phyloP scores from a whole-genome alignment of 2,329 filamentous ascomycete species.

The Botryotinia convoluta region DNA sequence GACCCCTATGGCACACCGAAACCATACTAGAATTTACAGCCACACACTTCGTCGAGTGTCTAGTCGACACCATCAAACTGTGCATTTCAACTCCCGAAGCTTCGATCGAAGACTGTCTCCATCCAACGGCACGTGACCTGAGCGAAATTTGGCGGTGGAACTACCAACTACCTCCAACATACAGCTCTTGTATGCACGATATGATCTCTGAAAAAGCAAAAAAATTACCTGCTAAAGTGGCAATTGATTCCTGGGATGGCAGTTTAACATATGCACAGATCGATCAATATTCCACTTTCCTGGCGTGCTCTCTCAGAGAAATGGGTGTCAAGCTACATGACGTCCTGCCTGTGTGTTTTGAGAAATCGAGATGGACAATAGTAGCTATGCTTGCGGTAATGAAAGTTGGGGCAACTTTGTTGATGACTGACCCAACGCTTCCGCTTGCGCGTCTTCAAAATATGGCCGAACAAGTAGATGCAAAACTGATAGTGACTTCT shows the following conservation, averaged over 20 bases:
- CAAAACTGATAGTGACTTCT: constrained; percentile 24
- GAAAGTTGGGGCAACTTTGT: constrained; percentile 36
- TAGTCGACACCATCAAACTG: constrained; percentile 43
- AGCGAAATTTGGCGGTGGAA: constrained; percentile 50
- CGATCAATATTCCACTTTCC: constrained; percentile 26
- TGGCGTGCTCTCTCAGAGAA: constrained; percentile 28
- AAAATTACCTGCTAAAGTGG: constrained; percentile 26
- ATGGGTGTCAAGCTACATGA: constrained; percentile 23
- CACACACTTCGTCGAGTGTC: constrained; percentile 43
- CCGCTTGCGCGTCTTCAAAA: constrained; percentile 31
- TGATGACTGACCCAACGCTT: constrained; percentile 37
- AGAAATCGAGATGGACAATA: constrained; percentile 36
- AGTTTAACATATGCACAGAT: constrained; percentile 31
- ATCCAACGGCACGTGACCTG: constrained; percentile 42
- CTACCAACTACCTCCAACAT: constrained; percentile 43
- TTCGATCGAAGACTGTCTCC: constrained; percentile 39
- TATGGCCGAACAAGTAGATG: constrained; percentile 22
- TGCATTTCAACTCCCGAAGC: constrained; percentile 37
- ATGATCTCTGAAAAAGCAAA: constrained; percentile 24
- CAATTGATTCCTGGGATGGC: constrained; percentile 33
- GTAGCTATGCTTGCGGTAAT: constrained; percentile 37
- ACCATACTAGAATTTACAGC: constrained; percentile 42
- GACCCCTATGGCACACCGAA: constrained; percentile 43
- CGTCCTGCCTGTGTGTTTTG: constrained; percentile 36
- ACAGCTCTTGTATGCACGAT: constrained; percentile 35